Base-by-base conservation (phyloP, 75 land plant genomes). In the Ceratopteris richardii region DNA sequence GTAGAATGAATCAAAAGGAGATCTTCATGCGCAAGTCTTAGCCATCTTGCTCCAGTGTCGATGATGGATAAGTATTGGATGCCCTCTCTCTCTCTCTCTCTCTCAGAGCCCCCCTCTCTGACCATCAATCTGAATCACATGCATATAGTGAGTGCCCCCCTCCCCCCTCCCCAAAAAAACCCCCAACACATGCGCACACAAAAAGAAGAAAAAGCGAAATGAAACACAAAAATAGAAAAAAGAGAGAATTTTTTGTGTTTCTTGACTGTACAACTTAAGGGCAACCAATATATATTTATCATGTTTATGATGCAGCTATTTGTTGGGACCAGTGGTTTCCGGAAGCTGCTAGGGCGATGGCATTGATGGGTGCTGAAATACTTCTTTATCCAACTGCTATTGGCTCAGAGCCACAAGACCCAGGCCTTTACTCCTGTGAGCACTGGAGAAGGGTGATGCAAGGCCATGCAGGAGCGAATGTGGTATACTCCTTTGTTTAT, bases 381-480 rank as follows among this genome's bases (percentile, higher is more conserved):
- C 59, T 92, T 33, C 74, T 92, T 56, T 92, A 92, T 60, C 98
- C 98, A 21, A 92, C 98, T 37, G 98, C 83, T 24, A 92, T 92
- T 64, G 95, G 97, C 30, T 75, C 80, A 29, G 97, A 92, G 66
- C 97, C 98, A 36, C 95, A 93, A 64, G 96, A 88, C 62, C 50
- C 37, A 0, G 85, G 75, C 9, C 84, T 93, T 65, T 90, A 88
- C 78, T 89, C 95, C 28, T 51, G 85, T 54, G 81, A 78, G 51
- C 98, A 93, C 54, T 93, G 95, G 98, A 76, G 77, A 65, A 59
- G 98, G 52, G 98, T 93, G 7, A 93, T 93, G 96, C 98, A 93
- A 75, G 98, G 98, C 10, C 98, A 93, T 79, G 98, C 98, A 51
- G 98, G 98, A 10, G 95, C 98, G 22, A 93, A 93, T 75, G 27